Base-by-base conservation (phyloP, 257 asterid species). In the Marsdenia floribunda region DNA sequence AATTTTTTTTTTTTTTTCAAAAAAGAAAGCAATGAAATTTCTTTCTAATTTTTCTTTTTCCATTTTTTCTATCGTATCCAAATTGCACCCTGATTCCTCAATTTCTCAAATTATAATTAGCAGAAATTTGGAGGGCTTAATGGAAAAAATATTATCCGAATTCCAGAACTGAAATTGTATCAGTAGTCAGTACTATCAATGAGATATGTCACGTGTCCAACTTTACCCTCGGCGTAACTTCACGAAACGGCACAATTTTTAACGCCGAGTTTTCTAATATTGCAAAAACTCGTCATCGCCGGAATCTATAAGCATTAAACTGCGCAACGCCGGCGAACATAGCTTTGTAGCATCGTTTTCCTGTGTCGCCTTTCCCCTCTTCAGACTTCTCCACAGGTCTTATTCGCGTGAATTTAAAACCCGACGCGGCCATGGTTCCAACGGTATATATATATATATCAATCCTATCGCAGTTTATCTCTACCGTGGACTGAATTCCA, bases 391-490 rank as follows among this genome's bases (percentile, higher is more conserved):
- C 57, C 38, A 13, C 63, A 10, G 53, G 44, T 59, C 71, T 71
- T 29, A 50, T 29, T 61, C 59, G 24, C 60, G 33, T 6, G 60
- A 50, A 70, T 22, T 76, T 54, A 29, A 46, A 33, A 16, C 21
- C 57, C 15, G 18, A 53, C 70, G 12, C 67, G 61, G 77, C 71
- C 78, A 85, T 87, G 91, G 81, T 83, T 67, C 54, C 87, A n/a
- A 72, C 87, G 70, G 87, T 77, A 78, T 65, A 53, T 84, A 66
- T 76, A 18, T 8, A 74, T 29, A 29, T 29, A 29, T 29, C 33
- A 29, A 29, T 68, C 52, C 68, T 59, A 74, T 50, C 13, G 70
- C 70, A 19, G 38, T 73, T 50, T 71, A 66, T 35, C 26, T 14
- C 63, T 35, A 19, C 14, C 13, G 12, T 65, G 49, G 21, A 33